Evolutionary conservation across 139 green algal genomes (phyloP).

Genomic region (Chlorella ohadii): DNA sequence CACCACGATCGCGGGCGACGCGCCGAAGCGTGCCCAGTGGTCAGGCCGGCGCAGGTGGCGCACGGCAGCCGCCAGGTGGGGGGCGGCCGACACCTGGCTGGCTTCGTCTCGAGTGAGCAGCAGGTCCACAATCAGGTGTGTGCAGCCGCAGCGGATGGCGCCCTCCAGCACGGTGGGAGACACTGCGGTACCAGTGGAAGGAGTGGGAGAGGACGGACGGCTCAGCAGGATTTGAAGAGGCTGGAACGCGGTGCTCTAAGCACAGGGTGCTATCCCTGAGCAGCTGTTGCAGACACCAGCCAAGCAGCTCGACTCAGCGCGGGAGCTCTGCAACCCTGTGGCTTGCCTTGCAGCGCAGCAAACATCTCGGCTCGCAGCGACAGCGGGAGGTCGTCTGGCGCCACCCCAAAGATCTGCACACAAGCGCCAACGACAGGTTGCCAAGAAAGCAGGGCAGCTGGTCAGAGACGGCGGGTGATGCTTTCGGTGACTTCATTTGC

Average conservation of each 20-base stretch:
- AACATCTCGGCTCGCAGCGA: slow-evolving; percentile 7
- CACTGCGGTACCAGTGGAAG: not conserved
- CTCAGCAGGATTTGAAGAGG: too few relatives aligned
- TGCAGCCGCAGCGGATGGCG: slow-evolving; percentile 19
- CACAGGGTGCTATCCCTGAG: too few relatives aligned
- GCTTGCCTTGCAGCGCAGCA: not conserved
- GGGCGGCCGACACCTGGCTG: not conserved
- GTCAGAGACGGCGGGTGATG: too few relatives aligned
- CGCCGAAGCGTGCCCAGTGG: not conserved
- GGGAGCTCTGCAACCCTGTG: not conserved
- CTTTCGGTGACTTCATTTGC: too few relatives aligned
- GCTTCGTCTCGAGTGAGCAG: not conserved
- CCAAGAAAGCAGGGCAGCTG: too few relatives aligned
- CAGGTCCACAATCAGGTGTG: slow-evolving; percentile 3
- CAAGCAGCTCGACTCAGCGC: too few relatives aligned
- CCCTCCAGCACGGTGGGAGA: slow-evolving; percentile 18
- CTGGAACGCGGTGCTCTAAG: too few relatives aligned
- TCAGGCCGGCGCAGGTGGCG: not conserved
- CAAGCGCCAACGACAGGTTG: not conserved
- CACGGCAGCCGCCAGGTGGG: not conserved
- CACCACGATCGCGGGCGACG: not conserved
- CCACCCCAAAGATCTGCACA: slow-evolving; percentile 3
- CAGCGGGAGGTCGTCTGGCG: not conserved
- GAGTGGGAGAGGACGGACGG: too few relatives aligned
- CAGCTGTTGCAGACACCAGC: too few relatives aligned